A percentile compares a stretch with the other conserved stretches of the same genome.
phyloP scores from a whole-genome alignment of 202 grass and related monocot species.

The Cymbopogon flexuosus region DNA sequence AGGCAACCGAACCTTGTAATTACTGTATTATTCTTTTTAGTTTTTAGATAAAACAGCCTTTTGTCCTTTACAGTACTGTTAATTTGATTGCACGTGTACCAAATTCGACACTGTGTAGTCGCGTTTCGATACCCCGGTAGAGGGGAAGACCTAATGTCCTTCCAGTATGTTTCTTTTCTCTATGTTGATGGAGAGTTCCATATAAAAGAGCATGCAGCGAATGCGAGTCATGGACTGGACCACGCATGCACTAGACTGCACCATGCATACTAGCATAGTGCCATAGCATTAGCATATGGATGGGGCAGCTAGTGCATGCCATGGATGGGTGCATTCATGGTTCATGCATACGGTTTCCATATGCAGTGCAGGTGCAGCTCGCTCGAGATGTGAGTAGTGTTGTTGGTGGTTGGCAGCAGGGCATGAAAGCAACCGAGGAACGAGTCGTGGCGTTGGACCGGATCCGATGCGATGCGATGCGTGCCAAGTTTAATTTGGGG shows the following conservation, averaged over 20 bases:
- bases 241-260: background rate
- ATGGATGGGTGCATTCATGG: background rate
- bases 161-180: no score
- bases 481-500: background rate
- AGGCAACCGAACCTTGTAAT: no score
- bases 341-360: background rate
- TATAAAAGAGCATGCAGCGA: background rate
- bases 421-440: constrained; percentile 23
- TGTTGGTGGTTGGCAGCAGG: constrained; percentile 18
- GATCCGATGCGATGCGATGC: background rate
- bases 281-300: no score
- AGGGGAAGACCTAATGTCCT: background rate
- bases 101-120: no score
- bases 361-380: background rate
- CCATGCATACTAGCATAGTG: background rate
- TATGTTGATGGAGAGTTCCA: background rate
- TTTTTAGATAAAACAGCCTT: background rate
- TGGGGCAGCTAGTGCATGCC: no score
- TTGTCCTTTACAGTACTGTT: no score
- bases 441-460: constrained; percentile 14
- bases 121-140: no score
- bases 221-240: background rate
- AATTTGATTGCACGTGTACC: no score
- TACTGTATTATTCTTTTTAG: background rate
- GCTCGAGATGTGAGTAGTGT: no score